Percentiles rank a stretch among this genome's conserved stretches.
These are phyloP conservation scores for Lithohypha guttulata DNA, from an alignment of 2,329 filamentous ascomycete genomes.

Conservation along the genomic window DNA sequence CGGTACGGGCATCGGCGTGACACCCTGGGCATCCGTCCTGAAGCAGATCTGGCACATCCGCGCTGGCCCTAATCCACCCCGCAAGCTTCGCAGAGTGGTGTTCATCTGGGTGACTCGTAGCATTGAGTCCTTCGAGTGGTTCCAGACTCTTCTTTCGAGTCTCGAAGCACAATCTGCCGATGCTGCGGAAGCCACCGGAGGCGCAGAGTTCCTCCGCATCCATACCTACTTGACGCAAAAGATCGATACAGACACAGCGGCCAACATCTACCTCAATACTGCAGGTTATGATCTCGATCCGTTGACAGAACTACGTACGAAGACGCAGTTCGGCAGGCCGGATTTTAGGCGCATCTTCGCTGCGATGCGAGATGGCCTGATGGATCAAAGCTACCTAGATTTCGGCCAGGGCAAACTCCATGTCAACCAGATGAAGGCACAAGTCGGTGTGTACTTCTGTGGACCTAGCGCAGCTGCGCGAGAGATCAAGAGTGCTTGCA, in stretches of 20 bases:
- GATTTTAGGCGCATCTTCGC: slow-evolving; percentile 74
- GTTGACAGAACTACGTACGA: slow-evolving; percentile 75
- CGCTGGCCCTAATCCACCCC: slow-evolving; percentile 76
- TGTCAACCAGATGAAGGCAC: slow-evolving; percentile 45
- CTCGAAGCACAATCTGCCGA: slow-evolving; percentile 77
- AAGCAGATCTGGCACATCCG: slow-evolving; percentile 99
- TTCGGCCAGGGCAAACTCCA: slow-evolving; percentile 65
- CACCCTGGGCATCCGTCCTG: slow-evolving; percentile 75
- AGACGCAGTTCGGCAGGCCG: slow-evolving; percentile 90
- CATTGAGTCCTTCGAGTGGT: slow-evolving; percentile 95
- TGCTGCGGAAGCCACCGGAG: slow-evolving; percentile 46
- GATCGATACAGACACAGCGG: slow-evolving; percentile 79
- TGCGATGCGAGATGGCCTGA: slow-evolving; percentile 77
- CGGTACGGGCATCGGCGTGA: slow-evolving; percentile 73
- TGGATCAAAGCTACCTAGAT: slow-evolving; percentile 72
- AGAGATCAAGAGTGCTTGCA: slow-evolving; percentile 74
- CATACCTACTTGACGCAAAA: slow-evolving; percentile 96
- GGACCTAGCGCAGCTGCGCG: slow-evolving; percentile 72
- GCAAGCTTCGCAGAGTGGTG: slow-evolving; percentile 82
- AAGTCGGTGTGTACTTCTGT: slow-evolving; percentile 93
- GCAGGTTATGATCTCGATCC: slow-evolving; percentile 83
- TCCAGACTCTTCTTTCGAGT: slow-evolving; percentile 83
- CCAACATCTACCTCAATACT: slow-evolving; percentile 95
- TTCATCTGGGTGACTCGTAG: slow-evolving; percentile 99
- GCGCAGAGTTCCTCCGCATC: slow-evolving; percentile 79